A percentile compares a stretch with the other conserved stretches of the same genome.
phyloP scores from a whole-genome alignment of 2,329 filamentous ascomycete genomes.

The Ramularia collo-cygni region DNA sequence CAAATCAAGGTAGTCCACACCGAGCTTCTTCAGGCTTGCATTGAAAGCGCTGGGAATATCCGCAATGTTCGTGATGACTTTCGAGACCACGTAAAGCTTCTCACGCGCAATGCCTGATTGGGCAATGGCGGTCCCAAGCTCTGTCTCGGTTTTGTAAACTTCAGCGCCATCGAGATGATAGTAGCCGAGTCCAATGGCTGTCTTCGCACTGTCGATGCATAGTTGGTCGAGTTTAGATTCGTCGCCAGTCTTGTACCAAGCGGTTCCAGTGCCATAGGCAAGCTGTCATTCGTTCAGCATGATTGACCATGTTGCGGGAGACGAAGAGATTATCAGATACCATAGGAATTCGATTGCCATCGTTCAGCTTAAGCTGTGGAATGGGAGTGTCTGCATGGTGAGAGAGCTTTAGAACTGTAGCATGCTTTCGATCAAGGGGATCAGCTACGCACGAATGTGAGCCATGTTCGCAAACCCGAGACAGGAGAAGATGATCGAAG shows the following conservation, averaged over 20 bases:
- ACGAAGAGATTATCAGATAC: conserved; percentile 34
- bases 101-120: conserved; percentile 37
- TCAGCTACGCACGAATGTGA: conserved; percentile 20
- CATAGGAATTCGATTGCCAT: conserved; percentile 66
- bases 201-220: conserved; percentile 50
- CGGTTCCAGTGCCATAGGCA: conserved; percentile 66
- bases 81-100: conserved; percentile 50
- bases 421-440: neutral
- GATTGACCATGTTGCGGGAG: conserved; percentile 1
- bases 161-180: conserved; percentile 70
- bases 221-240: conserved; percentile 50
- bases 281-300: conserved; percentile 41
- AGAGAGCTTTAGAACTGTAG: neutral
- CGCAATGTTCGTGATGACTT: conserved; percentile 46
- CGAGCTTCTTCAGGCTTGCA: conserved; percentile 52
- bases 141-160: conserved; percentile 47
- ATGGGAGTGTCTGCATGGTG: conserved; percentile 30
- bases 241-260: conserved; percentile 50
- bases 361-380: conserved; percentile 53
- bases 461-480: conserved; percentile 21
- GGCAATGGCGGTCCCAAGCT: conserved; percentile 43
- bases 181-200: conserved; percentile 63
- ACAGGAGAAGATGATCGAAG: too few relatives aligned
- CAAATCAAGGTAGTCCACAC: conserved; percentile 57
- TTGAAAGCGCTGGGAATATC: conserved; percentile 52